Conservation (phyloP, 345 rosid species). For the Crucihimalaya himalaica region DNA sequence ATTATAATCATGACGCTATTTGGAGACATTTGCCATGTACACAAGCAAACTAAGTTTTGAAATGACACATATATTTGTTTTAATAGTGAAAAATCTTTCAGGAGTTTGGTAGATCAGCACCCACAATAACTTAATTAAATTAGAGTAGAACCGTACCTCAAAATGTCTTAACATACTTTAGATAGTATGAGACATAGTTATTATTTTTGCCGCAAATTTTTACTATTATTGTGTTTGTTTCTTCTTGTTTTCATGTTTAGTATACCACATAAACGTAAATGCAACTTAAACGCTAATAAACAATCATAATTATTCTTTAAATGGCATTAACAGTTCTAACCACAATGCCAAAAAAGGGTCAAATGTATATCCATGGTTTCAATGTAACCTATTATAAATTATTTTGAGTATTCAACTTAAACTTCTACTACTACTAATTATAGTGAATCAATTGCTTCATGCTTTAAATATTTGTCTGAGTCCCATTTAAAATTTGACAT, state of each 20-base stretch:
- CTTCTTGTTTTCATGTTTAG: not conserved
- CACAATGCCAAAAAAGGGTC: too few relatives aligned
- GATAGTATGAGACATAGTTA: not conserved
- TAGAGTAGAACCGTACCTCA: not conserved
- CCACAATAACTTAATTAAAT: not conserved
- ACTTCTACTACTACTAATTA: not conserved
- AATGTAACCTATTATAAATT: not conserved
- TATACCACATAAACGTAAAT: not conserved
- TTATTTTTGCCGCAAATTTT: not conserved
- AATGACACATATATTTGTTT: not conserved
- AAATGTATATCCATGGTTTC: not conserved
- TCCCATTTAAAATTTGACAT: not conserved
- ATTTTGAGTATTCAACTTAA: not conserved
- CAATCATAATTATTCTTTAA: not conserved
- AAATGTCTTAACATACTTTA: not conserved
- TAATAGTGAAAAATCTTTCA: not conserved
- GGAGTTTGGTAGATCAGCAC: slow-evolving; percentile 23
- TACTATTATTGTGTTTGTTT: not conserved
- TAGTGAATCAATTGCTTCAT: not conserved
- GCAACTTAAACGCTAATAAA: not conserved
- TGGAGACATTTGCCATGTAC: slow-evolving; percentile 26
- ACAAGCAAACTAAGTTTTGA: slow-evolving; percentile 36
- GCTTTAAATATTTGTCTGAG: not conserved
- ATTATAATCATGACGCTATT: slow-evolving; percentile 24
- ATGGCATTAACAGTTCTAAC: too few relatives aligned